phyloP scores from a whole-genome alignment of 2,329 filamentous ascomycete genomes.

The Scolecobasidium constrictum region DNA sequence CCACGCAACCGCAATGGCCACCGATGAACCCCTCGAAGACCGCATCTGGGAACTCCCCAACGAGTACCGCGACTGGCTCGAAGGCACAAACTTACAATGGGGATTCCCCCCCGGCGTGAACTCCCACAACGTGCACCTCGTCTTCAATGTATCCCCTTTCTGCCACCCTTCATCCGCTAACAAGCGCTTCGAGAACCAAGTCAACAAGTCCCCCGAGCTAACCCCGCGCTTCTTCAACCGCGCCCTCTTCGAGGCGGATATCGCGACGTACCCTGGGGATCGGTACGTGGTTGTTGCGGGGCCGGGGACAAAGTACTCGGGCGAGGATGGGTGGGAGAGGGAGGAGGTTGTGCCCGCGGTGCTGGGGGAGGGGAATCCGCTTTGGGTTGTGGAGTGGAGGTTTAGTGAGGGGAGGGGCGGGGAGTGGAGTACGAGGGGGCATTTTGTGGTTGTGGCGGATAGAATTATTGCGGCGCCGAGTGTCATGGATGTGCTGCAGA shows the following conservation, averaged over 20 bases:
- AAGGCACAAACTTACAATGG: slow-evolving; percentile 15
- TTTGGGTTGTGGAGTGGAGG: slow-evolving; percentile 42
- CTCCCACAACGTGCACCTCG: slow-evolving; percentile 49
- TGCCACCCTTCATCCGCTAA: slow-evolving; percentile 53
- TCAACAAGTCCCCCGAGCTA: background rate
- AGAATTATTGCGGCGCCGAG: slow-evolving; percentile 52
- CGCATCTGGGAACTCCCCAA: background rate
- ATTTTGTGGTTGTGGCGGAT: slow-evolving; percentile 51
- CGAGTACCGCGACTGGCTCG: background rate
- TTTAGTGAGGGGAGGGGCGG: background rate
- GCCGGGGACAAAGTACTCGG: slow-evolving; percentile 37
- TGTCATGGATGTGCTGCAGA: slow-evolving; percentile 46
- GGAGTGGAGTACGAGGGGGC: slow-evolving; percentile 38
- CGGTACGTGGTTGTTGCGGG: slow-evolving; percentile 51
- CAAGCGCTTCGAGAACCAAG: slow-evolving; percentile 30
- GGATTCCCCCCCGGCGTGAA: slow-evolving; percentile 48
- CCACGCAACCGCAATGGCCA: too few species aligned
- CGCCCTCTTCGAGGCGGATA: slow-evolving; percentile 42
- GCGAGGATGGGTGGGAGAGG: too few species aligned
- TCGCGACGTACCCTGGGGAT: slow-evolving; percentile 44
- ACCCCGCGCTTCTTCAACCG: slow-evolving; percentile 36
- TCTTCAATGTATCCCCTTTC: slow-evolving; percentile 53
- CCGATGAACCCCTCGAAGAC: slow-evolving; percentile 1
- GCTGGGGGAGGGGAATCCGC: slow-evolving; percentile 26
- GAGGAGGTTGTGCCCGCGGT: too few species aligned